Base-by-base conservation (phyloP, 2,329 filamentous ascomycete species). In the Colletotrichum kahawae region DNA sequence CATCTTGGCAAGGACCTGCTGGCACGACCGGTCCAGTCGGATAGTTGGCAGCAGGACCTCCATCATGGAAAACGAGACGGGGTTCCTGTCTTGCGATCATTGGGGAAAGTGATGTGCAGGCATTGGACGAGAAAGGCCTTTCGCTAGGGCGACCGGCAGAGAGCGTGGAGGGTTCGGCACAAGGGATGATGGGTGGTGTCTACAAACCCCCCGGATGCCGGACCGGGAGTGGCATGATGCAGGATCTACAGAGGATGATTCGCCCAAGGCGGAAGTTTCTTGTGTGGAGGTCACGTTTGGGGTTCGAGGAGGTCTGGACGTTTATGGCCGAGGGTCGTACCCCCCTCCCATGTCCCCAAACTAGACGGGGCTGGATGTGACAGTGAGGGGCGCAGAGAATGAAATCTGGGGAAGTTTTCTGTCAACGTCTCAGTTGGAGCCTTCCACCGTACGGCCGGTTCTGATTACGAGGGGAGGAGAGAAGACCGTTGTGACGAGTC, bases 1-100 rank as follows among this genome's bases (percentile, higher is more conserved):
- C 60, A 31, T 56, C 62, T 74, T 74, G 71, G 62, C 71, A 71
- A 29, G 71, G 68, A 31, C 56, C 31, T 43, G 68, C 62, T 63
- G 38, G 62, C 33, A 67, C 27, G 51, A 21, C 33, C 27, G 33
- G 62, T 62, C 54, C 68, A 48, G 38, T 54, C 51, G 68, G 62
- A 71, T 12, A 18, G 21, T 34, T 57, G 65, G 65, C 48, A 56
- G 54, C 13, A 48, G 24, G 33, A 5, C 34, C 24, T 27, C 43
- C 33, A 34, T 33, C 1, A 21, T 24, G 62, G 12, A 13, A 21
- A 33, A 59, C 43, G 18, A 31, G 67, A 59, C 56, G 31, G 14
- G 51, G 57, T 57, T 51, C 51, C 7, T 48, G 34, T 4, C 13
- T 36, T 6, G 24, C 36, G 14, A 66, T 24, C 14, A 60, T 24